phyloP scores from a whole-genome alignment of 2,329 filamentous ascomycete species.

The Chrysoporthe puriensis region DNA sequence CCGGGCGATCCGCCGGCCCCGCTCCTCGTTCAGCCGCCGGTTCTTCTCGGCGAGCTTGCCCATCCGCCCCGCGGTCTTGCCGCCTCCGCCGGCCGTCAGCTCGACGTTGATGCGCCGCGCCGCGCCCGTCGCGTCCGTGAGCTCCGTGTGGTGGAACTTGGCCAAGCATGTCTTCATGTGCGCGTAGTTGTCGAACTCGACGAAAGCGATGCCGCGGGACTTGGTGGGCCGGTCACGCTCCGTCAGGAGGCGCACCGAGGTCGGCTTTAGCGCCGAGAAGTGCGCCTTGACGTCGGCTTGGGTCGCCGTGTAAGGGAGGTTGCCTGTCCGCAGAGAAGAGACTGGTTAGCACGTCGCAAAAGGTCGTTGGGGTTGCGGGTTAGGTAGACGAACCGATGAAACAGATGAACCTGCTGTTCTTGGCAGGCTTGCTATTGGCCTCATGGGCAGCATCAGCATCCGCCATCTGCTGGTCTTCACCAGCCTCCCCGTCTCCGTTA shows the following conservation, averaged over 20 bases:
- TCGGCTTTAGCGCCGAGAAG: constrained; percentile 76
- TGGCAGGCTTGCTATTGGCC: constrained; percentile 17
- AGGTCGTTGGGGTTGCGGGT: not conserved
- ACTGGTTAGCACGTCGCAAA: constrained; percentile 34
- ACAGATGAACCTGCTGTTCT: constrained; percentile 62
- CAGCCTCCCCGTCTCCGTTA: constrained; percentile 31
- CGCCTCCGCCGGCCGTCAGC: constrained; percentile 86
- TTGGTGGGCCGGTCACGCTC: constrained; percentile 51
- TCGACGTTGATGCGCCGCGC: constrained; percentile 88
- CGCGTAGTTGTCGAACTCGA: constrained; percentile 86
- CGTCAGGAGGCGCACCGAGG: constrained; percentile 72
- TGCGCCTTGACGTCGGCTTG: constrained; percentile 70
- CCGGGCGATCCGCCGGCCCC: constrained; percentile 50
- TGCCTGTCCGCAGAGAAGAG: constrained; percentile 58
- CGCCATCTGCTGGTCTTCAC: constrained; percentile 29
- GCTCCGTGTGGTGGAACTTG: constrained; percentile 84
- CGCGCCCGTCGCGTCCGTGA: constrained; percentile 57
- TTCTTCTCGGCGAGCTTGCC: constrained; percentile 87
- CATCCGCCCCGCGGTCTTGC: constrained; percentile 73
- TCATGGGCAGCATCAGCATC: constrained; percentile 27
- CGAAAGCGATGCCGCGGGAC: constrained; percentile 69
- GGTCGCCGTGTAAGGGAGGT: constrained; percentile 85
- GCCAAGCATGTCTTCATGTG: constrained; percentile 92
- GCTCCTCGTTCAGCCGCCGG: constrained; percentile 74
- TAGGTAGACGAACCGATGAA: constrained; percentile 65